Evolutionary conservation across 2,329 filamentous ascomycete genomes (phyloP).

Genomic region (Leptosphaerulina australis): DNA sequence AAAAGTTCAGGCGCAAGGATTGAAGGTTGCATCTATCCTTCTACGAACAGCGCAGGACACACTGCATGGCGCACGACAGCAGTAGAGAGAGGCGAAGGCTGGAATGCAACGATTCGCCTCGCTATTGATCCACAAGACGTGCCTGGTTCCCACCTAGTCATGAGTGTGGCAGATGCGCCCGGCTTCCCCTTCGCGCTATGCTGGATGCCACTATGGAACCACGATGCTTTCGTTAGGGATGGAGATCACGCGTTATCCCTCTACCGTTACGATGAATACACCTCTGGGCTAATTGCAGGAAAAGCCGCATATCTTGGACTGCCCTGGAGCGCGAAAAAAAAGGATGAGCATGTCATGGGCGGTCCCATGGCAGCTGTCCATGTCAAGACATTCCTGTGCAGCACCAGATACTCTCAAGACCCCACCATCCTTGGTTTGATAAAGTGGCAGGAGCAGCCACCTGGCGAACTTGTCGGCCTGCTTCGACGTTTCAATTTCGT

Average conservation of each 20-base stretch:
- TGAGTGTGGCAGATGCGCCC: slow-evolving; percentile 86
- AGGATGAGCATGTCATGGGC: slow-evolving; percentile 71
- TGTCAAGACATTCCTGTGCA: slow-evolving; percentile 86
- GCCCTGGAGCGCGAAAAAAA: slow-evolving; percentile 78
- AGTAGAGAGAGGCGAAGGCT: slow-evolving; percentile 76
- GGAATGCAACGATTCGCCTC: slow-evolving; percentile 87
- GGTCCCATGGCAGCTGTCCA: slow-evolving; percentile 80
- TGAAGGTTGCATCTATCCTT: slow-evolving; percentile 84
- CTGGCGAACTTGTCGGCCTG: slow-evolving; percentile 73
- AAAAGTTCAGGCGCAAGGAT: slow-evolving; percentile 78
- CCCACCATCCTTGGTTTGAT: slow-evolving; percentile 81
- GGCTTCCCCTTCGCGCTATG: slow-evolving; percentile 88
- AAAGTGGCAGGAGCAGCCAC: slow-evolving; percentile 79
- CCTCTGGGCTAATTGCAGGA: slow-evolving; percentile 72
- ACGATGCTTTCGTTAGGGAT: slow-evolving; percentile 86
- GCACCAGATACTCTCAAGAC: slow-evolving; percentile 93
- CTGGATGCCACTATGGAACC: slow-evolving; percentile 92
- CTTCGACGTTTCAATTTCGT: slow-evolving; percentile 89
- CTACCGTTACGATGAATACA: slow-evolving; percentile 92
- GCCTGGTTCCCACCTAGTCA: slow-evolving; percentile 79
- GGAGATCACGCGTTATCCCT: slow-evolving; percentile 80
- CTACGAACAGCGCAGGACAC: slow-evolving; percentile 77
- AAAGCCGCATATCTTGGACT: slow-evolving; percentile 86
- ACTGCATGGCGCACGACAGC: slow-evolving; percentile 90
- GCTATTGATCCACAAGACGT: slow-evolving; percentile 81